These are phyloP conservation scores for Pyricularia pennisetigena DNA, from an alignment of 2,329 filamentous ascomycete species.

Conservation along the genomic window DNA sequence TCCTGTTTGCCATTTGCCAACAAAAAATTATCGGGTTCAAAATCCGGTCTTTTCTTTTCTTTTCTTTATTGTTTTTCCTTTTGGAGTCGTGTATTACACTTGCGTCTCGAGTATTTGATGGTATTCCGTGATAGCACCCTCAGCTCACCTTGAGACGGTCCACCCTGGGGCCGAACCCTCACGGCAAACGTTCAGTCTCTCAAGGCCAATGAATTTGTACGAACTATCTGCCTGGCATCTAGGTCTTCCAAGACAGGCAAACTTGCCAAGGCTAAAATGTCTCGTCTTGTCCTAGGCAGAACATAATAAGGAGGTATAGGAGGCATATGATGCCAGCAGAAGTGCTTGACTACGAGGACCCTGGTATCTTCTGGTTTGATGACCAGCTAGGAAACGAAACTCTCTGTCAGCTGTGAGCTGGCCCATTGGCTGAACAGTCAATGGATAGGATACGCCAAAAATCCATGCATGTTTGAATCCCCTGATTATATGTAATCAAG, in stretches of 20 bases:
- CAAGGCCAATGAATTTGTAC: background rate
- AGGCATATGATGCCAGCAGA: background rate
- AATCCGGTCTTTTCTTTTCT: no score
- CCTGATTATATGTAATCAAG: no score
- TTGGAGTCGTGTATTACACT: background rate
- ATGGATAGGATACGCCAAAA: no score
- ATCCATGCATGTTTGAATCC: no score
- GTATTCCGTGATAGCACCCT: background rate
- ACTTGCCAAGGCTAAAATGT: background rate
- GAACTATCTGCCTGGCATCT: background rate
- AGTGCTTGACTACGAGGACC: background rate
- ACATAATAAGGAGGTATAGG: background rate
- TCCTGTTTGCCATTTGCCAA: background rate
- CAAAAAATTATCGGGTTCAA: background rate
- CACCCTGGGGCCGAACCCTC: background rate
- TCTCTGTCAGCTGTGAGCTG: background rate
- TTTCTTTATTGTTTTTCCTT: no score
- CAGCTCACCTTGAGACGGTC: background rate
- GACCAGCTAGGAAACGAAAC: background rate
- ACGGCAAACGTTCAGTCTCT: background rate
- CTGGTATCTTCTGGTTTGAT: background rate
- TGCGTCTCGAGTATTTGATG: background rate
- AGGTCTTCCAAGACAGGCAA: background rate
- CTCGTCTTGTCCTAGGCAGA: background rate
- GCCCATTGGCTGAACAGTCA: no score